Conservation (phyloP, 148 eudicot species). For the Rheum nobile region DNA sequence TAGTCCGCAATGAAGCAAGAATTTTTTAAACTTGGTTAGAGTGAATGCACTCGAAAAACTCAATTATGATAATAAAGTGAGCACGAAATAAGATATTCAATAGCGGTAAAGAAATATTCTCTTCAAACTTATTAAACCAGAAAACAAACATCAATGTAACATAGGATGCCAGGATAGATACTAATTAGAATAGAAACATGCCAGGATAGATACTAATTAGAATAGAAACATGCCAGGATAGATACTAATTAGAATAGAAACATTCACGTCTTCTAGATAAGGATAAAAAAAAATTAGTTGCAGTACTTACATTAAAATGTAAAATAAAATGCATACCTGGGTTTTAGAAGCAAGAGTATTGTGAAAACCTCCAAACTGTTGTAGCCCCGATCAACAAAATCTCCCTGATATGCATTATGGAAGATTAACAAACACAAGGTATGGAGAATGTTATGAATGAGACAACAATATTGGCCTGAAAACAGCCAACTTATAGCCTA, state of each 20-base stretch:
- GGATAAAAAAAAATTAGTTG: background rate
- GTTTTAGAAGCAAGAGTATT: slow-evolving; percentile 95
- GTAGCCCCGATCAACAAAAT: slow-evolving; percentile 97
- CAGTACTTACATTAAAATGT: background rate
- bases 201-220: no score
- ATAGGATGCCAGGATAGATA: background rate
- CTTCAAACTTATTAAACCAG: background rate
- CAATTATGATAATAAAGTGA: background rate
- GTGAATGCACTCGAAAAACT: background rate
- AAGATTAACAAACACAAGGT: slow-evolving; percentile 4
- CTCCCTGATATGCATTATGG: slow-evolving; percentile 56
- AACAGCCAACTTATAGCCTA: slow-evolving; percentile 30
- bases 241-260: no score
- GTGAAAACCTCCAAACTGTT: slow-evolving; percentile 98
- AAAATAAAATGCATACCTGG: slow-evolving; percentile 42
- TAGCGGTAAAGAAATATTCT: background rate
- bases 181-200: background rate
- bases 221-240: no score
- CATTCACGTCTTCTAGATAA: background rate
- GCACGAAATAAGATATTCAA: background rate
- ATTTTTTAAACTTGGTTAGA: background rate
- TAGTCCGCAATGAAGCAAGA: background rate
- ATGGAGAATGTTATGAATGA: slow-evolving; percentile 4
- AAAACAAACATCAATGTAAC: background rate
- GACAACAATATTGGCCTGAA: background rate